Evolutionary conservation across 148 eudicot genomes (phyloP).

Genomic region (Camellia lanceoleosa): DNA sequence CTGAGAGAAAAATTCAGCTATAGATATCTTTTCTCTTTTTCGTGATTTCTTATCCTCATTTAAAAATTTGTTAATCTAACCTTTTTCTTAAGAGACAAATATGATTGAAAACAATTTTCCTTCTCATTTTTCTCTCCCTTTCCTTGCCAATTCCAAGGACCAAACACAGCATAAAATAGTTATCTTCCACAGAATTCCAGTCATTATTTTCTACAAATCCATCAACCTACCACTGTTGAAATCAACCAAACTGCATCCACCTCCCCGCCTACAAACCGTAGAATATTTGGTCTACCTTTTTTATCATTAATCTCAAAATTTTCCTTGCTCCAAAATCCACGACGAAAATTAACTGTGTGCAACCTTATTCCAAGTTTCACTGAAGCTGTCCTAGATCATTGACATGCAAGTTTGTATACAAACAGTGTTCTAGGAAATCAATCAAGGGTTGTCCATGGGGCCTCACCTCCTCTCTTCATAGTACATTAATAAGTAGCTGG

Average conservation of each 20-base stretch:
- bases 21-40: neutral
- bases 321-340: neutral
- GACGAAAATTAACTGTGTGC: neutral
- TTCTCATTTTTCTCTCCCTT: neutral
- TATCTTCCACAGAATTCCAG: neutral
- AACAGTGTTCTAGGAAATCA: neutral
- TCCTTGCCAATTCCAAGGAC: neutral
- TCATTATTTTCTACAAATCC: neutral
- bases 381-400: neutral
- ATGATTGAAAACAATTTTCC: neutral
- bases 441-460: neutral
- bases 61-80: neutral
- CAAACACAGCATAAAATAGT: neutral
- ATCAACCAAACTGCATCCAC: neutral
- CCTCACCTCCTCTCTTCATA: neutral
- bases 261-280: neutral
- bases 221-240: neutral
- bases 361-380: neutral
- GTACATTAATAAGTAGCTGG: neutral
- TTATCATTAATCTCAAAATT: neutral
- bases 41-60: neutral
- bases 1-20: neutral
- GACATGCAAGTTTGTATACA: neutral
- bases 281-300: neutral
- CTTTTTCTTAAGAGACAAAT: neutral